A percentile compares a stretch with the other conserved stretches of the same genome.
Conservation (phyloP, 1,284 basidiomycete genomes). For the Cystobasidiaceae sp. region DNA sequence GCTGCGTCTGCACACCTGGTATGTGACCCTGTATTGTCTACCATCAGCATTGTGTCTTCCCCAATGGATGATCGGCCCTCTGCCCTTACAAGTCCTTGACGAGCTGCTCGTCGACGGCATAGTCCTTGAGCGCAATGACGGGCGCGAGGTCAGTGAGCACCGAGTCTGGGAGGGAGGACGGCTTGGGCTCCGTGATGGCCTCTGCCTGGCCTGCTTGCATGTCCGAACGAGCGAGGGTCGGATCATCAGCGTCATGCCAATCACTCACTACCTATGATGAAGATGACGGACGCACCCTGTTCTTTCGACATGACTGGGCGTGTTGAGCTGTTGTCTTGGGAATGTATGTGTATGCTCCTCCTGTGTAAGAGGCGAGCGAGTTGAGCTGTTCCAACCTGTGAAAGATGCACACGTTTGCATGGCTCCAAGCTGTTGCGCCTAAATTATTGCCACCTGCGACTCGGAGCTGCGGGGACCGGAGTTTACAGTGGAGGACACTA, state of each 20-base stretch:
- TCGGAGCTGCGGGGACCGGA: no score
- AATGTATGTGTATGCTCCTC: no score
- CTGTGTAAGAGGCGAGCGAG: no score
- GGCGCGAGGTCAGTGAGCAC: conserved; percentile 20
- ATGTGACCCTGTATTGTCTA: background rate
- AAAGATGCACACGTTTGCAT: no score
- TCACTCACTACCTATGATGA: background rate
- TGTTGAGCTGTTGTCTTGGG: no score
- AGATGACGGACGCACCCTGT: conserved; percentile 4
- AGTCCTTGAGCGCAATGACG: conserved; percentile 8
- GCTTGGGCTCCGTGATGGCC: conserved; percentile 27
- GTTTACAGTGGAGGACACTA: no score
- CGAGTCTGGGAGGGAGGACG: conserved; percentile 25
- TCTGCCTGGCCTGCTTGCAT: conserved; percentile 33
- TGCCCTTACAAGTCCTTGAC: background rate
- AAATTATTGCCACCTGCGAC: no score
- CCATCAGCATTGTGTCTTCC: background rate
- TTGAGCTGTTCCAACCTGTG: no score
- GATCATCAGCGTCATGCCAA: background rate
- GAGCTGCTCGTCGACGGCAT: background rate
- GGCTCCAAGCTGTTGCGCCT: no score
- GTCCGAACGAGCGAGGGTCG: background rate
- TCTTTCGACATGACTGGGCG: conserved; percentile 16
- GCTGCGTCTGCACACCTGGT: background rate
- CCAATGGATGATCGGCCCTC: background rate